Conservation (phyloP, 805 yeast genomes). For the Teunomyces stri region DNA sequence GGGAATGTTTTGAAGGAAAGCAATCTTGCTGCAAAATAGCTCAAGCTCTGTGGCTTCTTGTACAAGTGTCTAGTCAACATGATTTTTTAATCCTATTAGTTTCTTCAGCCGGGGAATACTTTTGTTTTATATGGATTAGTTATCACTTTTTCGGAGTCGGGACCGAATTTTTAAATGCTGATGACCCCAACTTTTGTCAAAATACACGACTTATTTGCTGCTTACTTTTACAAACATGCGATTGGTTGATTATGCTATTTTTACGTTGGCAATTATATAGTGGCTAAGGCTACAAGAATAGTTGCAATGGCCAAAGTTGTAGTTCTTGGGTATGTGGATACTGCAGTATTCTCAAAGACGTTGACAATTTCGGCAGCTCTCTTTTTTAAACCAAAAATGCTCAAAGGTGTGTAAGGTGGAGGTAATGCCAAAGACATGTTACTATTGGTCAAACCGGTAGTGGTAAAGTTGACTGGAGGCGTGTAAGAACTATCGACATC, state of each 20-base stretch:
- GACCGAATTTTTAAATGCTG: constrained; percentile 2
- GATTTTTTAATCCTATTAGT: neutral
- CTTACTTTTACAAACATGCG: neutral
- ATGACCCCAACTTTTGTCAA: constrained; percentile 3
- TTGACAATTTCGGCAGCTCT: neutral
- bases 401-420: neutral
- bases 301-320: neutral
- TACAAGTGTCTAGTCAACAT: neutral
- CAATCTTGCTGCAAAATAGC: constrained; percentile 13
- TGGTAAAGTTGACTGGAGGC: constrained; percentile 28
- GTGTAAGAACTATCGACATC: constrained; percentile 11
- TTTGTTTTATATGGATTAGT: neutral
- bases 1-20: constrained; percentile 46
- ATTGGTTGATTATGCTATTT: neutral
- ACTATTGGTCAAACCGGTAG: constrained; percentile 27
- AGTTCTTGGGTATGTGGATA: neutral
- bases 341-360: neutral
- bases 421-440: constrained; percentile 9
- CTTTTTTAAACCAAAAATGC: constrained; percentile 2
- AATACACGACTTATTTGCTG: neutral
- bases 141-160: constrained; percentile 6
- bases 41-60: neutral
- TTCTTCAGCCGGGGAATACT: neutral
- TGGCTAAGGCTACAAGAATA: neutral
- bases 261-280: neutral